Evolutionary conservation across 352 stramenopile species (phyloP).

Genomic region (Pythium grandisporangium): DNA sequence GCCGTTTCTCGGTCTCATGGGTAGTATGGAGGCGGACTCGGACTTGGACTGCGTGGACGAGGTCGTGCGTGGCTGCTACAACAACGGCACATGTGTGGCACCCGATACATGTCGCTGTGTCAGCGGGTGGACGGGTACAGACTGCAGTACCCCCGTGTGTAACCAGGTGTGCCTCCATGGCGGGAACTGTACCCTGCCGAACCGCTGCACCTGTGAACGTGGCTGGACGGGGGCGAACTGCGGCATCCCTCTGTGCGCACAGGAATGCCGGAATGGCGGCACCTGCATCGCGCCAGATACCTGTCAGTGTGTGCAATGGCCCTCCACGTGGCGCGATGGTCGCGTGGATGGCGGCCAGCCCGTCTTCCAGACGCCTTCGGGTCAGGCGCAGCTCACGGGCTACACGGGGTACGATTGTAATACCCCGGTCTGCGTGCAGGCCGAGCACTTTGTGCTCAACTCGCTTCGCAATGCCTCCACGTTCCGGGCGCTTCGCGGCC

Average conservation of each 20-base stretch:
- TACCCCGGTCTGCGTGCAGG: conserved; percentile 93
- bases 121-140: conserved; percentile 58
- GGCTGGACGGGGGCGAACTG: conserved; percentile 88
- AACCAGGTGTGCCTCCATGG: conserved; percentile 58
- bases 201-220: conserved; percentile 87
- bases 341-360: conserved; percentile 83
- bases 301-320: conserved; percentile 86
- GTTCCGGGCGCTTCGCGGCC: conserved; percentile 51
- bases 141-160: conserved; percentile 80
- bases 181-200: conserved; percentile 90
- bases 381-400: conserved; percentile 87
- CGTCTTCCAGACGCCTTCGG: conserved; percentile 88
- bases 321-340: conserved; percentile 86
- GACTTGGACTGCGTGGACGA: conserved; percentile 92
- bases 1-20: too few species aligned
- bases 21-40: too few species aligned
- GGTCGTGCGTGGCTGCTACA: conserved; percentile 92
- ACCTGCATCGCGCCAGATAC: conserved; percentile 71
- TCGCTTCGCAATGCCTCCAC: conserved; percentile 22
- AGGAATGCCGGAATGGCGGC: conserved; percentile 86
- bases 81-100: conserved; percentile 92
- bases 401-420: conserved; percentile 96
- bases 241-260: conserved; percentile 83
- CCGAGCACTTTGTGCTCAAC: conserved; percentile 88
- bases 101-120: conserved; percentile 81